Evolutionary conservation across 2,329 filamentous ascomycete species (phyloP).

Genomic region (Paecilomyces niveus): DNA sequence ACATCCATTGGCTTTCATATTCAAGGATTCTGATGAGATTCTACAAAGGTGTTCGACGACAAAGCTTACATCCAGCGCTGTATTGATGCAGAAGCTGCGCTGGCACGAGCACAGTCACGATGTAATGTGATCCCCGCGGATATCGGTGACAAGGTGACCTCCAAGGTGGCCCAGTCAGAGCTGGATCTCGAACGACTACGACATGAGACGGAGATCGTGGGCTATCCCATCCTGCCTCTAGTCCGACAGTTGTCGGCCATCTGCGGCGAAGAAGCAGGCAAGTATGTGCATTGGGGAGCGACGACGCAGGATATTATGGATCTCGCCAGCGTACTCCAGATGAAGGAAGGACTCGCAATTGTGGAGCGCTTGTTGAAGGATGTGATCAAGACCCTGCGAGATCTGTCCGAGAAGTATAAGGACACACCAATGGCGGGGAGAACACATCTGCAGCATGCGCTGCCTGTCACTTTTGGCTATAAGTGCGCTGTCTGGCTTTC

Average conservation of each 20-base stretch:
- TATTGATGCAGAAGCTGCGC: slow-evolving; percentile 46
- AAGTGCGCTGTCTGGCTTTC: slow-evolving; percentile 52
- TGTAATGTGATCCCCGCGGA: slow-evolving; percentile 41
- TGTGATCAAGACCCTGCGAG: slow-evolving; percentile 37
- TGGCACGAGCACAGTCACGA: slow-evolving; percentile 45
- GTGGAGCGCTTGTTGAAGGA: slow-evolving; percentile 40
- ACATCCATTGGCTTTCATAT: background rate
- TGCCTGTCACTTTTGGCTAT: slow-evolving; percentile 52
- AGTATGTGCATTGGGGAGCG: slow-evolving; percentile 53
- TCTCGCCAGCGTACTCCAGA: slow-evolving; percentile 46
- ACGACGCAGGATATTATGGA: slow-evolving; percentile 57
- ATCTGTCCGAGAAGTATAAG: slow-evolving; percentile 39
- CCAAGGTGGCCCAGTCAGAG: slow-evolving; percentile 21
- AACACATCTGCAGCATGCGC: slow-evolving; percentile 52
- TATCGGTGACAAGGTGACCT: slow-evolving; percentile 29
- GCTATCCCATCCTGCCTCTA: slow-evolving; percentile 48
- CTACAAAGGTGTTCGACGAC: slow-evolving; percentile 40
- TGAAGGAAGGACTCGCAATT: slow-evolving; percentile 44
- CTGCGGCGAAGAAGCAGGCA: slow-evolving; percentile 24
- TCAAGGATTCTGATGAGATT: background rate
- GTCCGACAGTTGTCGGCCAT: slow-evolving; percentile 41
- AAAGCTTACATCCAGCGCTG: slow-evolving; percentile 43
- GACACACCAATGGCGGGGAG: slow-evolving; percentile 52
- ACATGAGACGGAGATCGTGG: slow-evolving; percentile 45
- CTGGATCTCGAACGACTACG: slow-evolving; percentile 40